Percentiles rank a stretch among this genome's conserved stretches.
Evolutionary conservation across 75 land plant species (phyloP).

Genomic region (Selaginella tamariscina): DNA sequence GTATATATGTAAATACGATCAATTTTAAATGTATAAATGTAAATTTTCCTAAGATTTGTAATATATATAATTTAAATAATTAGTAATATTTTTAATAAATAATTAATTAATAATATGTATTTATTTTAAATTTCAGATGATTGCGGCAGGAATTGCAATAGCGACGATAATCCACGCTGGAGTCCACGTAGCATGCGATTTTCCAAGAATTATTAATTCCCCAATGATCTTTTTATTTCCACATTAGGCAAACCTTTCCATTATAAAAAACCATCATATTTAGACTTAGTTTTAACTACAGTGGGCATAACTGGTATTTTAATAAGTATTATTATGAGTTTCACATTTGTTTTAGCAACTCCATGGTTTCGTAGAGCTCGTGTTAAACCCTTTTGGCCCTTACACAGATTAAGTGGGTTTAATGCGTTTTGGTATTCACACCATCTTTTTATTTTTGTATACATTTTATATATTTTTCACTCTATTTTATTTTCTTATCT

Average conservation of each 20-base stretch:
- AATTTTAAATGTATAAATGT: no score
- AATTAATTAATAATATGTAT: no score
- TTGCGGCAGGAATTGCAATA: not conserved
- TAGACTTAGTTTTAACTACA: not conserved
- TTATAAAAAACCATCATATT: not conserved
- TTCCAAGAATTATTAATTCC: not conserved
- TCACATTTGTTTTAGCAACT: not conserved
- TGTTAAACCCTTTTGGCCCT: not conserved
- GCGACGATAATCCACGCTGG: constrained; percentile 11
- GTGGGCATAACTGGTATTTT: not conserved
- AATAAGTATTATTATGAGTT: not conserved
- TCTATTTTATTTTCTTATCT: not conserved
- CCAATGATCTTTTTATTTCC: not conserved
- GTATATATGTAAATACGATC: no score
- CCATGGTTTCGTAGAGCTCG: not conserved
- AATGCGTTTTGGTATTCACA: constrained; percentile 14
- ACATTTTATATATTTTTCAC: not conserved
- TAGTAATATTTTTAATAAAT: no score
- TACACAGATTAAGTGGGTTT: constrained; percentile 7
- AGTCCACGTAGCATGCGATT: constrained; percentile 11
- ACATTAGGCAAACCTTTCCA: not conserved
- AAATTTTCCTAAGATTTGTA: no score
- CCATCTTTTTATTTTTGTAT: constrained; percentile 3
- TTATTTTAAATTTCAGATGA: constrained; percentile 3
- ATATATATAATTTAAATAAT: no score